phyloP scores from a whole-genome alignment of 257 asterid species.

The Primulina eburnea region DNA sequence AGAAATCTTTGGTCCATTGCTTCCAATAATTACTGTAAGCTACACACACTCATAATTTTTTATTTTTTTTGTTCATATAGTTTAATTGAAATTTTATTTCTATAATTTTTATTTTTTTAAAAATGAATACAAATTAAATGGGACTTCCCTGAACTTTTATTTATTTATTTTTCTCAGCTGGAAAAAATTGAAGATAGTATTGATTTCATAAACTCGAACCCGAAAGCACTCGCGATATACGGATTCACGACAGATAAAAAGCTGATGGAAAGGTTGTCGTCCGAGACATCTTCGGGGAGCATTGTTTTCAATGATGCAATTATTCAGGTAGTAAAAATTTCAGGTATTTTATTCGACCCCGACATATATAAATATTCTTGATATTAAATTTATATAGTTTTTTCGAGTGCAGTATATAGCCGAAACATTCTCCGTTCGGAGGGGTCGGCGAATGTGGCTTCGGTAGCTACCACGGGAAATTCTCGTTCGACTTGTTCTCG shows the following conservation, averaged over 20 bases:
- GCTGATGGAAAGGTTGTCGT: conserved; percentile 34
- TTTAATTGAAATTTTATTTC: not conserved
- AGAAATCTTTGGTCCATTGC: conserved; percentile 81
- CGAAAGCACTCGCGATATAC: conserved; percentile 61
- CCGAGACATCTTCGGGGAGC: conserved; percentile 45
- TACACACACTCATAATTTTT: not conserved
- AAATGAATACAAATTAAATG: not conserved
- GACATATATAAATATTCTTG: no score
- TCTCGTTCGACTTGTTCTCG: conserved; percentile 60
- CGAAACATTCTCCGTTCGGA: conserved; percentile 73
- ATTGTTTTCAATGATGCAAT: conserved; percentile 42
- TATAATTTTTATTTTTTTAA: no score
- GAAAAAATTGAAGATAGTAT: conserved; percentile 71
- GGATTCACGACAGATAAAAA: conserved; percentile 58
- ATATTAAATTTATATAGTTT: not conserved
- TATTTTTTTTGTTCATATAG: no score
- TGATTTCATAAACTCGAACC: conserved; percentile 52
- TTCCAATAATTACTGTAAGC: conserved; percentile 72
- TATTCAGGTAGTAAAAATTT: conserved; percentile 30
- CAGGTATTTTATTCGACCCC: no score
- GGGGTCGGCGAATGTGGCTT: conserved; percentile 81
- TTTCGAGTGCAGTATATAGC: conserved; percentile 51
- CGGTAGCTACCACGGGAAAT: conserved; percentile 80
- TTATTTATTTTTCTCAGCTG: conserved; percentile 36
- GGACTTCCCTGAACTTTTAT: not conserved